These are phyloP conservation scores for Plectosphaerella sp. DNA, from an alignment of 2,329 filamentous ascomycete genomes.

Conservation along the genomic window DNA sequence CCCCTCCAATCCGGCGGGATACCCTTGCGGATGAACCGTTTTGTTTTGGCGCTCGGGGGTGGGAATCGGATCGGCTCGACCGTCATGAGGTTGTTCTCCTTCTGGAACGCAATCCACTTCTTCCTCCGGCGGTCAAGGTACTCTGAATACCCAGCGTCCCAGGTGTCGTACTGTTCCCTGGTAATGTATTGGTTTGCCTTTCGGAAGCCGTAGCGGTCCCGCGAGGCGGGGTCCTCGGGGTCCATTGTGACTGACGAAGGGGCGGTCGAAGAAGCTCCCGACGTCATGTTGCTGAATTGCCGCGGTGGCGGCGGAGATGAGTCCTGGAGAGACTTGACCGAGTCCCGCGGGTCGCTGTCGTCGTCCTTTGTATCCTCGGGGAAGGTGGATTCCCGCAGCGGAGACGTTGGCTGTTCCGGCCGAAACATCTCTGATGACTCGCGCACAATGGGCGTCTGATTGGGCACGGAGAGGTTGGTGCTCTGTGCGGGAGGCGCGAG, in stretches of 20 bases:
- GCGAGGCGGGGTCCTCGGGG: slow-evolving; percentile 44
- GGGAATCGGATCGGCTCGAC: slow-evolving; percentile 74
- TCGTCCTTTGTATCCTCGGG: slow-evolving; percentile 18
- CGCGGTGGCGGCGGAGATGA: slow-evolving; percentile 19
- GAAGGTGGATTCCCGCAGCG: slow-evolving; percentile 1
- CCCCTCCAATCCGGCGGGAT: slow-evolving; percentile 92
- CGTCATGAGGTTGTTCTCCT: slow-evolving; percentile 69
- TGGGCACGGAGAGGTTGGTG: slow-evolving; percentile 8
- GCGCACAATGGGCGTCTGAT: slow-evolving; percentile 16
- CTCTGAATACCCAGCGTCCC: slow-evolving; percentile 70
- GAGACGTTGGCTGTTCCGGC: slow-evolving; percentile 9
- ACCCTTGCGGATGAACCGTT: slow-evolving; percentile 86
- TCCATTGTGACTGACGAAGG: slow-evolving; percentile 23
- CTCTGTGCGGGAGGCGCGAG: background rate
- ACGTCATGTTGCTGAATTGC: slow-evolving; percentile 4
- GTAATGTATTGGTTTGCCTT: slow-evolving; percentile 80
- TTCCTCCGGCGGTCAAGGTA: slow-evolving; percentile 70
- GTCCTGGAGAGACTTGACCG: slow-evolving; percentile 36
- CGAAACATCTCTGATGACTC: slow-evolving; percentile 33
- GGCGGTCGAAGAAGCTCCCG: slow-evolving; percentile 2
- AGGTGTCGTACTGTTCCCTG: slow-evolving; percentile 72
- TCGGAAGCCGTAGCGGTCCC: slow-evolving; percentile 89
- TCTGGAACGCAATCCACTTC: slow-evolving; percentile 79
- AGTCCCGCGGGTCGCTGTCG: slow-evolving; percentile 40
- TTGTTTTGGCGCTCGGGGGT: slow-evolving; percentile 74